Evolutionary conservation across 148 eudicot genomes (phyloP).

Genomic region (Agrostemma githago): DNA sequence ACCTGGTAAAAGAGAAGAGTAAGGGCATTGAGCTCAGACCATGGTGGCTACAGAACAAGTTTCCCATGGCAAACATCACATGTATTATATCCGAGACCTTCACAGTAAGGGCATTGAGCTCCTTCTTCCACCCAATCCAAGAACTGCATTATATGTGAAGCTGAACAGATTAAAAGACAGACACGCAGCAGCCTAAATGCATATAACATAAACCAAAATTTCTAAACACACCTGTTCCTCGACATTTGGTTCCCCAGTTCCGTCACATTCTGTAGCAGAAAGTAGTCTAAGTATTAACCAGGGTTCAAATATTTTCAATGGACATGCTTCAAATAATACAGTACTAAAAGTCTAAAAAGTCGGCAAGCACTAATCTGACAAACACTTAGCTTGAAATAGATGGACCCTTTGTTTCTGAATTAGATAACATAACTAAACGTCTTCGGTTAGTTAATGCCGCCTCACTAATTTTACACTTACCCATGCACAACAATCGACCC

Average conservation of each 20-base stretch:
- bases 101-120: slow-evolving; percentile 83
- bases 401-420: neutral
- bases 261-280: slow-evolving; percentile 83
- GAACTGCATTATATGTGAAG: slow-evolving; percentile 50
- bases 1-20: slow-evolving; percentile 14
- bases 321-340: neutral
- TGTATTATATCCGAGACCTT: slow-evolving; percentile 57
- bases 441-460: neutral
- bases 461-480: slow-evolving; percentile 29
- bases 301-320: neutral
- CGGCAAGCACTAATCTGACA: neutral
- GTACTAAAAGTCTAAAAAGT: neutral
- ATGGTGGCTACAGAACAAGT: slow-evolving; percentile 22
- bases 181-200: neutral
- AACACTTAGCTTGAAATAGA: neutral
- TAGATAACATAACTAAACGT: neutral
- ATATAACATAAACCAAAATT: neutral
- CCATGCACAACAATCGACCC: slow-evolving; percentile 81
- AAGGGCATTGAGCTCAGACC: slow-evolving; percentile 8
- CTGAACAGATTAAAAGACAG: slow-evolving; percentile 6
- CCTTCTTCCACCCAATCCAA: slow-evolving; percentile 89
- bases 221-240: slow-evolving; percentile 66
- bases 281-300: slow-evolving; percentile 9
- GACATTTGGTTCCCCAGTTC: slow-evolving; percentile 83
- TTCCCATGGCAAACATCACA: slow-evolving; percentile 73